Evolutionary conservation across 768 basidiomycete genomes (phyloP).

Genomic region (Boletus rubescentipes): DNA sequence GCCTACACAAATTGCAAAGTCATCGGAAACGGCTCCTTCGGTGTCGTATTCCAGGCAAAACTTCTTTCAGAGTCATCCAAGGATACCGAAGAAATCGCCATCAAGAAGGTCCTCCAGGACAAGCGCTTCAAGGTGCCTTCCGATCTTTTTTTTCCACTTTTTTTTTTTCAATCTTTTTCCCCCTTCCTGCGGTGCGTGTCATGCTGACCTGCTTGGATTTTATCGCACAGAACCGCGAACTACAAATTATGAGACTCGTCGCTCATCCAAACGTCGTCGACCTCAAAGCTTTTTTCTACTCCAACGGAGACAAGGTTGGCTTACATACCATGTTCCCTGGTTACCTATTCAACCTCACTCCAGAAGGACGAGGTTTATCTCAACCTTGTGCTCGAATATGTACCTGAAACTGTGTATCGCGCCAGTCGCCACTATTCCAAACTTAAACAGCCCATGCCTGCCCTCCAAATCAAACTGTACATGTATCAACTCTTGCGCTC

Average conservation of each 20-base stretch:
- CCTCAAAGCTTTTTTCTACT: constrained; percentile 97
- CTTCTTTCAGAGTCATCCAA: constrained; percentile 63
- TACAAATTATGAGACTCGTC: constrained; percentile 98
- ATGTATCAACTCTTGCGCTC: constrained; percentile 99
- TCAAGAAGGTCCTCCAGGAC: constrained; percentile 99
- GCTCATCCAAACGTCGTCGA: constrained; percentile 98
- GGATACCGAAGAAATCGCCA: constrained; percentile 87
- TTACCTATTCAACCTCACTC: constrained; percentile 4
- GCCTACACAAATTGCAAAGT: constrained; percentile 98
- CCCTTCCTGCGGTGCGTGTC: neutral
- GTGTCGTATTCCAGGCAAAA: constrained; percentile 96
- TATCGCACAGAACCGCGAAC: constrained; percentile 83
- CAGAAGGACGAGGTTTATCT: constrained; percentile 99
- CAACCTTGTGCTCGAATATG: constrained; percentile 98
- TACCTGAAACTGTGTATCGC: constrained; percentile 98
- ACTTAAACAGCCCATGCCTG: constrained; percentile 99
- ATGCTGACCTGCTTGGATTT: constrained; percentile 14
- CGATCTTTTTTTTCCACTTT: constrained; percentile 8
- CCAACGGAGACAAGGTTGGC: constrained; percentile 96
- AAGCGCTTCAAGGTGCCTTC: constrained; percentile 96
- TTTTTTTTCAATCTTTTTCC: constrained; percentile 6
- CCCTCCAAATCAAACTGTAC: constrained; percentile 99
- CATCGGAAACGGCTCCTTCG: constrained; percentile 98
- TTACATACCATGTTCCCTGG: constrained; percentile 3
- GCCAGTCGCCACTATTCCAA: constrained; percentile 99